Conservation (phyloP, 1,139 yeast genomes). For the Diutina scorzettiae region DNA sequence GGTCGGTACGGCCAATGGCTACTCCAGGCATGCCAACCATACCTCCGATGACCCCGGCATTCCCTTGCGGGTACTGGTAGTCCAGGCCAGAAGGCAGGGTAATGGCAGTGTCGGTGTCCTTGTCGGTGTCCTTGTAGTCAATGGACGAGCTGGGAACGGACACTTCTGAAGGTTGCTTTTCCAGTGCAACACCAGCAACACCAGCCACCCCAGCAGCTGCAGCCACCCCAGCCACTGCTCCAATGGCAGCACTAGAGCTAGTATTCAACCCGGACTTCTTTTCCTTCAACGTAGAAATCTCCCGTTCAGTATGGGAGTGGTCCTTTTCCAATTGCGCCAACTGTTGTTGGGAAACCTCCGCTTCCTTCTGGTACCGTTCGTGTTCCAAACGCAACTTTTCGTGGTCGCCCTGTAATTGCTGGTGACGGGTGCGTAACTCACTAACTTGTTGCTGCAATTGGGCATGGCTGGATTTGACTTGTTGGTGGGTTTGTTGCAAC, state of each 20-base stretch:
- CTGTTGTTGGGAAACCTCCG: not conserved
- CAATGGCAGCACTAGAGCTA: not conserved
- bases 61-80: slow-evolving; percentile 34
- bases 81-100: slow-evolving; percentile 48
- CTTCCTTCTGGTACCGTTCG: not conserved
- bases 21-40: slow-evolving; percentile 39
- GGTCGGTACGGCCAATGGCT: slow-evolving; percentile 48
- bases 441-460: not conserved
- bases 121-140: slow-evolving; percentile 19
- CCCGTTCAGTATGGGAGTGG: not conserved
- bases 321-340: not conserved
- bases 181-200: not conserved
- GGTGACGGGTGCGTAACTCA: not conserved
- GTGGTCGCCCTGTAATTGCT: not conserved
- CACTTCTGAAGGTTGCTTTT: not conserved
- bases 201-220: not conserved
- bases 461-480: not conserved
- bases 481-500: not conserved
- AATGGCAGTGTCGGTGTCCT: slow-evolving; percentile 38
- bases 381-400: not conserved
- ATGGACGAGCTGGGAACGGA: too few species aligned
- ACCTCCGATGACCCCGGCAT: slow-evolving; percentile 27
- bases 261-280: not conserved
- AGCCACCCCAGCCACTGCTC: not conserved
- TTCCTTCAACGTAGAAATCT: not conserved